Percentiles rank a stretch among this genome's conserved stretches.
phyloP scores from a whole-genome alignment of 1,139 yeast species.

The Kurtzmaniella quercitrusa region DNA sequence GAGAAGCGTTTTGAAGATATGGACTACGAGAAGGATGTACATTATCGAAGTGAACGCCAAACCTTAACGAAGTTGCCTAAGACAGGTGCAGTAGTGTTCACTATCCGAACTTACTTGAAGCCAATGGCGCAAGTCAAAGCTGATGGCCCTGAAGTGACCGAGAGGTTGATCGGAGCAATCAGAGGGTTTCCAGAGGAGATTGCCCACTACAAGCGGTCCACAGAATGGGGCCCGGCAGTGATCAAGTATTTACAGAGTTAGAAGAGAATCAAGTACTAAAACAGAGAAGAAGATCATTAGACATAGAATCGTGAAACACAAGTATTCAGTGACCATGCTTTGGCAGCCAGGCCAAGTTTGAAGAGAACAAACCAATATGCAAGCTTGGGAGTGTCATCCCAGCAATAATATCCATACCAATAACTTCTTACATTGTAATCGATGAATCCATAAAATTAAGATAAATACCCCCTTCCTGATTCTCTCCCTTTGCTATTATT shows the following conservation, averaged over 20 bases:
- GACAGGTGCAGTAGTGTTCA: constrained; percentile 50
- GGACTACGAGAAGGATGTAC: constrained; percentile 52
- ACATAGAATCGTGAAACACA: too few species aligned
- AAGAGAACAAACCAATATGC: too few species aligned
- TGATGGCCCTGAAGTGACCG: constrained; percentile 46
- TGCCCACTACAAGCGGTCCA: constrained; percentile 31
- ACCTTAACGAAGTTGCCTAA: constrained; percentile 54
- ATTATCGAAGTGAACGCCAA: constrained; percentile 62
- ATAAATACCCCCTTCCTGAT: too few species aligned
- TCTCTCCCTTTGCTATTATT: too few species aligned
- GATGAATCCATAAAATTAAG: too few species aligned
- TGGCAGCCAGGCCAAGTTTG: too few species aligned
- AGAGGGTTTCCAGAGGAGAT: constrained; percentile 38
- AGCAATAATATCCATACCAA: too few species aligned
- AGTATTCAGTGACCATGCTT: too few species aligned
- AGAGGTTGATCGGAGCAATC: constrained; percentile 37
- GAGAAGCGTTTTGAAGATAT: constrained; percentile 39
- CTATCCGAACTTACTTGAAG: constrained; percentile 61
- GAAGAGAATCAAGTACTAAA: background rate
- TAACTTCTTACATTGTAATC: too few species aligned
- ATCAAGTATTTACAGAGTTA: constrained; percentile 21
- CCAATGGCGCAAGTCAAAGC: constrained; percentile 53
- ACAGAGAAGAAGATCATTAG: too few species aligned
- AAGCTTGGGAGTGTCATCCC: too few species aligned
- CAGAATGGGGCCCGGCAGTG: constrained; percentile 39